Percentiles rank a stretch among this genome's conserved stretches.
Conservation (phyloP, 345 rosid genomes). For the Populus deltoides region DNA sequence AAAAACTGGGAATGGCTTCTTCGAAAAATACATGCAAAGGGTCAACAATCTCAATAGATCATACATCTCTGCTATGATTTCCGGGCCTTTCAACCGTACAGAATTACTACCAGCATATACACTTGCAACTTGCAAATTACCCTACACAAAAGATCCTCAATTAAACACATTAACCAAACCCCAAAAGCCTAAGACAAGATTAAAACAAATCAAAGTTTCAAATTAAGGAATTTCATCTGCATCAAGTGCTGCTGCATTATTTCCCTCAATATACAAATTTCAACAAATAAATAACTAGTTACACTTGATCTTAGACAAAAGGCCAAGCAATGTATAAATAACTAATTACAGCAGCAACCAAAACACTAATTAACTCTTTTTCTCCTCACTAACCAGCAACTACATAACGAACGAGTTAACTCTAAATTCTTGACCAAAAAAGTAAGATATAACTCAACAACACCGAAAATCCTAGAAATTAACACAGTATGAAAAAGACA, state of each 20-base stretch:
- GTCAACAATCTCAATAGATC: conserved; percentile 65
- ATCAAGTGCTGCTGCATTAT: not conserved
- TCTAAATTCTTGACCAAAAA: not conserved
- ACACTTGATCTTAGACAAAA: not conserved
- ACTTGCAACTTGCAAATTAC: conserved; percentile 71
- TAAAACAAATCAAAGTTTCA: not conserved
- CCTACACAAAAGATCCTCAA: conserved; percentile 35
- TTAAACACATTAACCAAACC: not conserved
- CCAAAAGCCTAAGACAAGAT: not conserved
- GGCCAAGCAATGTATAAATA: not conserved
- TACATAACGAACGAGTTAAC: not conserved
- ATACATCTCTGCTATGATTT: conserved; percentile 57
- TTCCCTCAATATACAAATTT: not conserved
- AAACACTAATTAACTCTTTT: not conserved
- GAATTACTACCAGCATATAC: conserved; percentile 74
- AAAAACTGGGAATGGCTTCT: conserved; percentile 86
- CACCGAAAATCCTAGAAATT: not conserved
- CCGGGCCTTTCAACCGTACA: conserved; percentile 61
- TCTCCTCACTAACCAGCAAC: not conserved
- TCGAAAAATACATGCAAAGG: conserved; percentile 86
- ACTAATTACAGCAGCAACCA: not conserved
- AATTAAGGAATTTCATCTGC: not conserved
- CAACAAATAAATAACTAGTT: not conserved
- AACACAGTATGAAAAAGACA: too few species aligned
- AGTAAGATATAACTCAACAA: not conserved